phyloP scores from a whole-genome alignment of 1,284 basidiomycete genomes.

The Singerocomus inundabilis region DNA sequence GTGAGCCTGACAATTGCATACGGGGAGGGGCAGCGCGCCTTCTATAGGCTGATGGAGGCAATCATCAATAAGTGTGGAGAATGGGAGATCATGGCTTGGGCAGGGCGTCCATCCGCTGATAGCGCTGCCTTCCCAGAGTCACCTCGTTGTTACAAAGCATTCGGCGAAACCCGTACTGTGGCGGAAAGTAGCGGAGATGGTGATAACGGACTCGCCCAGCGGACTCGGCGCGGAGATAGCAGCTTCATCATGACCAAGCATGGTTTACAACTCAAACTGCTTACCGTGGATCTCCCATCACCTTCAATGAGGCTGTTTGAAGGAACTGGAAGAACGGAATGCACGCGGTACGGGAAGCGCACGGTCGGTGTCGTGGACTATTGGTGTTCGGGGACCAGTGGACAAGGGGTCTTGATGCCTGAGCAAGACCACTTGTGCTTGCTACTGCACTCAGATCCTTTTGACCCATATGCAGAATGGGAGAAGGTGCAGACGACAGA shows the following conservation, averaged over 20 bases:
- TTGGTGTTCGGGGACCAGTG: constrained; percentile 34
- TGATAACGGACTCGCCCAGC: background rate
- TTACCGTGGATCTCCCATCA: constrained; percentile 28
- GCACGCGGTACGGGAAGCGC: constrained; percentile 21
- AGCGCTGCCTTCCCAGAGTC: too few relatives aligned
- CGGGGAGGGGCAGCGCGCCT: constrained; percentile 33
- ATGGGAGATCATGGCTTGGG: constrained; percentile 35
- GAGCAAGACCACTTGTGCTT: constrained; percentile 32
- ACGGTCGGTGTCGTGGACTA: constrained; percentile 33
- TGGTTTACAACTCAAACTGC: constrained; percentile 30
- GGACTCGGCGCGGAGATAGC: constrained; percentile 27
- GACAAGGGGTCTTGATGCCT: constrained; percentile 22
- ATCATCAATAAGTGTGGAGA: constrained; percentile 30
- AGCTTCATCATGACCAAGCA: constrained; percentile 35
- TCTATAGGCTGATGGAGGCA: constrained; percentile 31
- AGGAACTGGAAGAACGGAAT: constrained; percentile 15
- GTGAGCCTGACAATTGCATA: constrained; percentile 35
- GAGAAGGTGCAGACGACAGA: constrained; percentile 30
- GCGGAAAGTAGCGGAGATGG: background rate
- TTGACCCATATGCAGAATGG: constrained; percentile 30
- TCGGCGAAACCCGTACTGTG: constrained; percentile 4
- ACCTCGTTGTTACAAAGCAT: constrained; percentile 27
- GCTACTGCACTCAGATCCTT: constrained; percentile 30
- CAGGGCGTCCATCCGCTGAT: constrained; percentile 27
- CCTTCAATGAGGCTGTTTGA: constrained; percentile 20